Conservation (phyloP, 805 yeast genomes). For the Yarrowia bubula region DNA sequence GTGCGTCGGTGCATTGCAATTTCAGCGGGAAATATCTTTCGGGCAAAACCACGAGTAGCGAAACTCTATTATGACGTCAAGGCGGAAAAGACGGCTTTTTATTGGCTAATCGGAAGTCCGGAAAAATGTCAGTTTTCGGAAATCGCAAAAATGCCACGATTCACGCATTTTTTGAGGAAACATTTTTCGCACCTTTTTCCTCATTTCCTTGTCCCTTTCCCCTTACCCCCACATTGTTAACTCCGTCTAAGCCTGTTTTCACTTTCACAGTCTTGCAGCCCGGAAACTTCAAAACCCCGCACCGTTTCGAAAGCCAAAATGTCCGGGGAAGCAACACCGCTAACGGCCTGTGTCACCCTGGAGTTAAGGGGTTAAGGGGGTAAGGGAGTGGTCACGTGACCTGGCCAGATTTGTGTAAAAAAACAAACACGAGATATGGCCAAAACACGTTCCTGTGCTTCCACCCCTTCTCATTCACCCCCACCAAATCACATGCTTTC, state of each 20-base stretch:
- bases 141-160: no score
- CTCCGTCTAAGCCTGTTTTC: background rate
- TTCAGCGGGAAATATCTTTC: no score
- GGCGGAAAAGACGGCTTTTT: background rate
- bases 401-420: background rate
- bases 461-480: background rate
- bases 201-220: background rate
- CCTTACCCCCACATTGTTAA: background rate
- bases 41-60: background rate
- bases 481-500: conserved; percentile 6
- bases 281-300: background rate
- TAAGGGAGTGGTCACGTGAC: background rate
- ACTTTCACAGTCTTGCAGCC: background rate
- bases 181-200: background rate
- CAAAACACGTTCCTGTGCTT: background rate
- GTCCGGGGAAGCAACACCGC: background rate
- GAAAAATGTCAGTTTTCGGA: no score
- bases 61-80: background rate
- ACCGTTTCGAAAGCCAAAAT: background rate
- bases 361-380: background rate
- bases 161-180: no score
- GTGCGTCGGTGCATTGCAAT: no score
- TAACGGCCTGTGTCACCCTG: background rate
- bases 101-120: no score
- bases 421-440: no score